These are phyloP conservation scores for Cicer pinnatifidum DNA, from an alignment of 306 rosid species.

Conservation along the genomic window DNA sequence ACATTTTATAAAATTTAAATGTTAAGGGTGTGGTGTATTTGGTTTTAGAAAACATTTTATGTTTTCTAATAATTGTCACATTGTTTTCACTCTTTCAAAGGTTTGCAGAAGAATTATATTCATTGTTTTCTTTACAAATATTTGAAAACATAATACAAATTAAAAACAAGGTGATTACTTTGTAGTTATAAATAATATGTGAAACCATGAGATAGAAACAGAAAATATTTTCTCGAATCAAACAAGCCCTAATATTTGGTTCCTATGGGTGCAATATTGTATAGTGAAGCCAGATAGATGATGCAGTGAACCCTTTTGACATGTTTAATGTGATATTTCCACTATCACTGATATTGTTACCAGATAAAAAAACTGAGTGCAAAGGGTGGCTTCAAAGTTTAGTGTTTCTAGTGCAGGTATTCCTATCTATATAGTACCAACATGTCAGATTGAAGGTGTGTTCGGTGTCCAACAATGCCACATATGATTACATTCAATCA, in stretches of 20 bases:
- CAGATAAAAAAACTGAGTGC: not conserved
- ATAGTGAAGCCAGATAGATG: conserved; percentile 21
- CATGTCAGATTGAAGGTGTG: no score
- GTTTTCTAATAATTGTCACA: not conserved
- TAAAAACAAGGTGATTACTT: no score
- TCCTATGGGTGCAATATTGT: not conserved
- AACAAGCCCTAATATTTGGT: conserved; percentile 10
- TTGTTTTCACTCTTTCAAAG: not conserved
- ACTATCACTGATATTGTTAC: conserved; percentile 3
- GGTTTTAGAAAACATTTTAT: not conserved
- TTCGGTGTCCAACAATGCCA: no score
- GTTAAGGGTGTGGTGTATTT: not conserved
- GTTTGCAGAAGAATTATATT: not conserved
- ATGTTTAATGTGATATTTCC: not conserved
- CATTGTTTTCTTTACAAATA: no score
- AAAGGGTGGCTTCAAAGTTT: not conserved
- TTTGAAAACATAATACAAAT: no score
- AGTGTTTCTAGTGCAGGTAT: not conserved
- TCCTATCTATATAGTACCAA: not conserved
- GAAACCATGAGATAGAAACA: not conserved
- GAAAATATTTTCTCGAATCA: not conserved
- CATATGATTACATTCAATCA: no score
- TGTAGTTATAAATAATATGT: no score
- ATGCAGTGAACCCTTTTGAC: conserved; percentile 23
- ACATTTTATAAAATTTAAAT: not conserved